Evolutionary conservation across 208 protist species (phyloP), one percentile per base, ranked within the genome.

Genomic region (Leishmania braziliensis): DNA sequence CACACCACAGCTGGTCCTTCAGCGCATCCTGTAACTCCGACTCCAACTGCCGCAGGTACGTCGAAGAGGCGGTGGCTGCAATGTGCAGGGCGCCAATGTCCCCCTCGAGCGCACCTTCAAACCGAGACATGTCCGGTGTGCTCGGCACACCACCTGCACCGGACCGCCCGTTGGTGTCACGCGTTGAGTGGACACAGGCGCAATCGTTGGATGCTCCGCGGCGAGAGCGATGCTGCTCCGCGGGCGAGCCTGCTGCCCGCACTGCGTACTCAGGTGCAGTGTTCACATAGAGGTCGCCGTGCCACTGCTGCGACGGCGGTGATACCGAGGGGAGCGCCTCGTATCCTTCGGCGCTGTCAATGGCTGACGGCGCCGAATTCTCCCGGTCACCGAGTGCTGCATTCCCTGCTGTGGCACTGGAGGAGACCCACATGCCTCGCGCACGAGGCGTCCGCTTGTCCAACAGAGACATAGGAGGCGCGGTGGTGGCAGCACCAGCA

Each of bases 11-110:
- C 77, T 83, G 86, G 10, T 74, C 72, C 18, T 60, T 68, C 79
- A 89, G 53, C 23, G 81, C 82, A n/a, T 72, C 76, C n/a, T 84
- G 62, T 63, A 90, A 50, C 80, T 90, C 86, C 20, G 60, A 54
- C 77, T 89, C 86, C 14, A 89, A 53, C 43, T 77, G 80, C 12
- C 74, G 77, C 73, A 85, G 74, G 53, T 80, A 85, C n/a, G 71
- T 36, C 46, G 81, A 80, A 18, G 81, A 81, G 14, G 81, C 71
- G 1, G 81, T 63, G 43, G 60, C 77, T 20, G 77, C 81, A 23
- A 85, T 78, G 75, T 75, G 75, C 12, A 81, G 43, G 0, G 80
- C 70, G 68, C 20, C 66, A 16, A 56, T 20, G 14, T 36, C 12
- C 9, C 39, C 62, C 29, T 39, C 29, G 12, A 39, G 26, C 5